phyloP scores from a whole-genome alignment of 805 yeast species.

The Starmerella sp. region DNA sequence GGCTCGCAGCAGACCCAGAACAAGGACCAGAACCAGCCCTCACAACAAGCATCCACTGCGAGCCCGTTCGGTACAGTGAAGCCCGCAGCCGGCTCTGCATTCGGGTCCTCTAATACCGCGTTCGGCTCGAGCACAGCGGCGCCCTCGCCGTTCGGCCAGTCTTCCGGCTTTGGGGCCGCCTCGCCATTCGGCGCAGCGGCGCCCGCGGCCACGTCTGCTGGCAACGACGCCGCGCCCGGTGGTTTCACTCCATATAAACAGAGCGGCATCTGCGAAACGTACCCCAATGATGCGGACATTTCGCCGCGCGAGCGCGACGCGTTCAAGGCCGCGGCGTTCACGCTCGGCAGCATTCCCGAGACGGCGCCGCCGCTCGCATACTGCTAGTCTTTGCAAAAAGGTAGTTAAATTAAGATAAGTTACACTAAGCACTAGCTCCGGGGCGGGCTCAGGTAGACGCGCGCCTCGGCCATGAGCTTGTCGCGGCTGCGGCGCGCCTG shows the following conservation, averaged over 20 bases:
- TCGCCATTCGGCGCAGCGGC: neutral
- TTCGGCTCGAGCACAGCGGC: neutral
- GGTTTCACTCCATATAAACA: constrained; percentile 27
- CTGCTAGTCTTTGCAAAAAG: constrained; percentile 13
- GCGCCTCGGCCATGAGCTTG: constrained; percentile 12
- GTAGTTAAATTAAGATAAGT: neutral
- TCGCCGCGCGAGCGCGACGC: constrained; percentile 36
- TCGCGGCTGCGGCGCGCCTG: constrained; percentile 4
- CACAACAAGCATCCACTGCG: neutral
- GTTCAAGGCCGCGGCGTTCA: constrained; percentile 32
- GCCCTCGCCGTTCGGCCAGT: neutral
- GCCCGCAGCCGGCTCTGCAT: neutral
- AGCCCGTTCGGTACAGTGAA: neutral
- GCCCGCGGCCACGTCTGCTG: neutral
- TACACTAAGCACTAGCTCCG: too few species aligned
- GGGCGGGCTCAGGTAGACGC: neutral
- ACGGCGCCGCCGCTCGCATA: constrained; percentile 26
- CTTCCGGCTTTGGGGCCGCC: neutral
- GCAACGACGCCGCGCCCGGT: neutral
- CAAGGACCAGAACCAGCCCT: neutral
- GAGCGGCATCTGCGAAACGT: constrained; percentile 21
- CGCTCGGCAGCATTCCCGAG: constrained; percentile 28
- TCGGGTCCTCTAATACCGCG: neutral
- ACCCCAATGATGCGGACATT: constrained; percentile 31
- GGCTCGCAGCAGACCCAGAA: neutral